A percentile compares a stretch with the other conserved stretches of the same genome.
These are phyloP conservation scores for Fragosphaeria purpurea DNA, from an alignment of 2,329 filamentous ascomycete genomes.

Conservation along the genomic window DNA sequence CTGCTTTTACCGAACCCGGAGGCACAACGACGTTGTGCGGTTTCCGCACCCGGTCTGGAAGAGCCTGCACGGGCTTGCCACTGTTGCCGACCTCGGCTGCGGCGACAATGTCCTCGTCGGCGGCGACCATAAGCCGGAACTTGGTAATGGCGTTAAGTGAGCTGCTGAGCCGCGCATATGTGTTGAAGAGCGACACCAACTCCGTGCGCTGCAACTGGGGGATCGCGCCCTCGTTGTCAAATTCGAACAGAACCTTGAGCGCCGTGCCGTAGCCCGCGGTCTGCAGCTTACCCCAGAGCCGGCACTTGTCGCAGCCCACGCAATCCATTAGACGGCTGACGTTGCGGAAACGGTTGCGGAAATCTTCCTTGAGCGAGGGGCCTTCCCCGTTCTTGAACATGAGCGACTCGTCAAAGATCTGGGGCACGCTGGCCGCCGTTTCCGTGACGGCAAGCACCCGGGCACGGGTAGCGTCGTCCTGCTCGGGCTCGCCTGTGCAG, in stretches of 20 bases:
- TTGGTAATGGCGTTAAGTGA: conserved; percentile 65
- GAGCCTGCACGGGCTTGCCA: conserved; percentile 17
- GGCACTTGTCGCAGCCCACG: conserved; percentile 96
- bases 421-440: conserved; percentile 55
- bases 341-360: conserved; percentile 93
- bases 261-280: conserved; percentile 91
- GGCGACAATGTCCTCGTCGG: conserved; percentile 21
- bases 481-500: conserved; percentile 72
- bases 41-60: conserved; percentile 32
- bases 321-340: conserved; percentile 97
- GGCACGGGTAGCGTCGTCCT: conserved; percentile 69
- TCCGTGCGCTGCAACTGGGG: conserved; percentile 79
- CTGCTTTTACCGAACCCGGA: conserved; percentile 10
- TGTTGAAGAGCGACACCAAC: conserved; percentile 90
- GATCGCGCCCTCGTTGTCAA: conserved; percentile 53
- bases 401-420: conserved; percentile 87
- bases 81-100: conserved; percentile 7
- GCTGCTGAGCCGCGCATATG: conserved; percentile 75
- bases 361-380: conserved; percentile 84
- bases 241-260: conserved; percentile 92
- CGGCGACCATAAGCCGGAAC: conserved; percentile 52
- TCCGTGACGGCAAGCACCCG: conserved; percentile 72
- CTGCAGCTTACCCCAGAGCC: conserved; percentile 95
- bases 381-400: conserved; percentile 82
- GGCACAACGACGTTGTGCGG: conserved; percentile 29